Percentiles rank a stretch among this genome's conserved stretches.
These are phyloP conservation scores for Saururus chinensis DNA, from an alignment of 164 flowering plant species.

Conservation along the genomic window DNA sequence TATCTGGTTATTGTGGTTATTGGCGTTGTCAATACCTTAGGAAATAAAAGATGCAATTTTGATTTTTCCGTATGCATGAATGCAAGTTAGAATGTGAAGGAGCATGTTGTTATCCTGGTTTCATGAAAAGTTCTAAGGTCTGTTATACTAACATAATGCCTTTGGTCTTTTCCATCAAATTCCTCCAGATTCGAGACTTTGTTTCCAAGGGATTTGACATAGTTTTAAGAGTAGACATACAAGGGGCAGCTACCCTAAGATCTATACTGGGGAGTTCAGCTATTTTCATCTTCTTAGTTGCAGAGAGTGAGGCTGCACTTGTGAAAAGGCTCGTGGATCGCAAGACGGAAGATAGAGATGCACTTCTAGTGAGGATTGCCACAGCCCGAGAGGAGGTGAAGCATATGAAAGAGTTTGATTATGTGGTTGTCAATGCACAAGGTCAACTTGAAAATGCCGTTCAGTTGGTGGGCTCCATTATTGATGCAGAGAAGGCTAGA, in stretches of 20 bases:
- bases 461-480: slow-evolving; percentile 54
- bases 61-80: no score
- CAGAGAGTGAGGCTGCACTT: slow-evolving; percentile 67
- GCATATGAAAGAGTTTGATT: slow-evolving; percentile 63
- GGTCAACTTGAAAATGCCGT: slow-evolving; percentile 70
- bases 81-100: no score
- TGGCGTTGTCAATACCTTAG: no score
- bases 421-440: slow-evolving; percentile 79
- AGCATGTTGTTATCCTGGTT: not conserved
- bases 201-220: slow-evolving; percentile 77
- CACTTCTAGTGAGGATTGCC: slow-evolving; percentile 63
- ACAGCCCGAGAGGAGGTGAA: slow-evolving; percentile 79
- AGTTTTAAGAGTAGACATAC: slow-evolving; percentile 81
- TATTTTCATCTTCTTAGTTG: slow-evolving; percentile 63
- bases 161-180: not conserved
- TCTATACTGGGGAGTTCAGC: slow-evolving; percentile 59
- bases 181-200: slow-evolving; percentile 45
- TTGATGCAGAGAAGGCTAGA: slow-evolving; percentile 87
- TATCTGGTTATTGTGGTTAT: no score
- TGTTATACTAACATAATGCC: not conserved
- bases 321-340: slow-evolving; percentile 67
- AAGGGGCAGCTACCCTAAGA: slow-evolving; percentile 72
- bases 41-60: no score
- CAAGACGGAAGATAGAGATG: slow-evolving; percentile 62
- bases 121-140: not conserved